Evolutionary conservation across 75 land plant genomes (phyloP), one percentile per base, ranked within the genome.

Genomic region (Selaginella moellendorffii): DNA sequence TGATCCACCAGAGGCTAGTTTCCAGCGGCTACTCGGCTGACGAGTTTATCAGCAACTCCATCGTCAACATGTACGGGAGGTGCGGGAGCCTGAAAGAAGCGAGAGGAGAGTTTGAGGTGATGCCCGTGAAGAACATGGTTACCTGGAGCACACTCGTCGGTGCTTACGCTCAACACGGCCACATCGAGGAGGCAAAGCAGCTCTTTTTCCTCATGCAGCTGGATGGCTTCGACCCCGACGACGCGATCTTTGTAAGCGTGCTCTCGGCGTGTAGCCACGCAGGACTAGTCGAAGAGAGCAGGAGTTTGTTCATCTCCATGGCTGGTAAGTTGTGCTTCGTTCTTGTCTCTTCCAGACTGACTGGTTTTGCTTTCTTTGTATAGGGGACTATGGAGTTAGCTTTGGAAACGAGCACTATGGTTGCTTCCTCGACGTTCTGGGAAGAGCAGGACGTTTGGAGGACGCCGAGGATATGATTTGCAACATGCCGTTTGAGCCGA

Each of bases 51-150:
- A 36, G 69, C 10, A 78, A 81, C 0, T 62, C 75, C 31, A 53
- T 78, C 2, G 58, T 78, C 24, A 74, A 69, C 53, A 68, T 78
- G 75, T 78, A 78, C 46, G 51, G 75, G 12, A 78, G 72, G 51
- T 70, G 66, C 14, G 77, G 78, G 2, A 10, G 14, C 1, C 2
- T 70, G 54, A 68, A 28, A 10, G 8, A 23, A 22, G 84, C 84
- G 0, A 36, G 69, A 10, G 1, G 29, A 66, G 46, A 60, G 53
- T 81, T 81, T 53, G 74, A 77, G 28, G 22, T 21, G 17, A 77
- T 81, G 77, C 23, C 5, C 10, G 53, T 1, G 5, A 77, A 36
- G 67, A 81, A 69, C 62, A 52, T 65, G 21, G 58, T 71, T 2
- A 46, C 83, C n/a, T 81, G 73, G 73, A 81, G 74, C 52, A 58